phyloP scores from a whole-genome alignment of 2,329 filamentous ascomycete genomes.

The Fusarium longipes region DNA sequence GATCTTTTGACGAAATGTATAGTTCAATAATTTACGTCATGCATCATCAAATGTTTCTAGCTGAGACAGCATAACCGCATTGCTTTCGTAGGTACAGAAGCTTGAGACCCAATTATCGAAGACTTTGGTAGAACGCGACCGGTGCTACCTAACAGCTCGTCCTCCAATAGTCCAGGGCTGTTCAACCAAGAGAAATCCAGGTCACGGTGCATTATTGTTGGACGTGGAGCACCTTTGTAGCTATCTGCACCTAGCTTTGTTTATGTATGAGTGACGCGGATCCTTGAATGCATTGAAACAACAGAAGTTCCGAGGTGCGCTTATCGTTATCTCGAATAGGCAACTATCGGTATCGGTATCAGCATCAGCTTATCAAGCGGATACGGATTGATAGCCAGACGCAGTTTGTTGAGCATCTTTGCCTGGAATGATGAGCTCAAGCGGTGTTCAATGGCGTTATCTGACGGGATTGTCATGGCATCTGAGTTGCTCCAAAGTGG shows the following conservation, averaged over 20 bases:
- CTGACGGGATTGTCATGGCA: conserved; percentile 42
- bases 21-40: neutral
- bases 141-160: neutral
- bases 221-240: neutral
- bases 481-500: conserved; percentile 22
- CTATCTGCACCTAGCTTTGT: conserved; percentile 9
- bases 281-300: conserved; percentile 11
- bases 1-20: neutral
- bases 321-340: conserved; percentile 14
- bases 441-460: conserved; percentile 45
- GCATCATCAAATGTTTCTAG: neutral
- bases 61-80: neutral
- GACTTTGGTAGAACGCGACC: too few relatives aligned
- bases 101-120: too few relatives aligned
- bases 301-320: conserved; percentile 20
- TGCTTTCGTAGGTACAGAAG: neutral
- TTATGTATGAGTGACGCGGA: neutral
- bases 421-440: conserved; percentile 44
- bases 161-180: neutral
- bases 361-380: conserved; percentile 14
- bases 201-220: neutral
- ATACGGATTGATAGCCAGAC: conserved; percentile 10
- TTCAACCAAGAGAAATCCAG: neutral
- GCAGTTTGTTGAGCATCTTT: conserved; percentile 15
- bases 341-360: conserved; percentile 1